These are phyloP conservation scores for Ustilago lituana DNA, from an alignment of 1,284 basidiomycete species.

Conservation along the genomic window DNA sequence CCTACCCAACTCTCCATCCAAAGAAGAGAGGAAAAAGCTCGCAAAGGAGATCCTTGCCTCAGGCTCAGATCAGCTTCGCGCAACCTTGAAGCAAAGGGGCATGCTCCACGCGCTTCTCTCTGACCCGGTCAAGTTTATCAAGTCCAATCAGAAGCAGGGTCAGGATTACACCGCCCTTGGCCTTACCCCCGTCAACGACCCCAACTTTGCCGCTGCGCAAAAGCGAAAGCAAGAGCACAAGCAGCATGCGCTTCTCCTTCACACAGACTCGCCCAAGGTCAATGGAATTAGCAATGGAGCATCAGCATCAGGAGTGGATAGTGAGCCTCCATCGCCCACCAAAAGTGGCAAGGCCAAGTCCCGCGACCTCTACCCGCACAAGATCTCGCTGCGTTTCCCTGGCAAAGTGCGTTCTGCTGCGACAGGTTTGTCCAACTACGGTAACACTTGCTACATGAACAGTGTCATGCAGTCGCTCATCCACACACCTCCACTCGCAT, in stretches of 20 bases:
- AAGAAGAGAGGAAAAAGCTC: conserved; percentile 31
- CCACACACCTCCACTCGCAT: conserved; percentile 89
- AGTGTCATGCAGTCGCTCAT: conserved; percentile 91
- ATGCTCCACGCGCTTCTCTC: conserved; percentile 62
- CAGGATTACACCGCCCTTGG: conserved; percentile 47
- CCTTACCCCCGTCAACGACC: conserved; percentile 41
- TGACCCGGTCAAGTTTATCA: conserved; percentile 47
- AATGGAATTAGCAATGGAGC: conserved; percentile 10
- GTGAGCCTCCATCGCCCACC: conserved; percentile 5
- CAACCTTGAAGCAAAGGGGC: conserved; percentile 42
- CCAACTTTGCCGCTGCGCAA: conserved; percentile 35
- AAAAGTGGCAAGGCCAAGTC: conserved; percentile 28
- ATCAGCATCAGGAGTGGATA: neutral
- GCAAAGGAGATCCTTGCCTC: conserved; percentile 30
- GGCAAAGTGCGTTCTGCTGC: conserved; percentile 34
- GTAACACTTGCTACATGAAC: conserved; percentile 97
- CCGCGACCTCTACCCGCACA: conserved; percentile 44
- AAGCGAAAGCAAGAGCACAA: conserved; percentile 46
- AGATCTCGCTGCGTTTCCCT: conserved; percentile 49
- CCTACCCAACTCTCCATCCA: conserved; percentile 24
- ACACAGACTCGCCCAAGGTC: conserved; percentile 34
- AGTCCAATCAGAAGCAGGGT: conserved; percentile 39
- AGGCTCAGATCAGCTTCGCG: conserved; percentile 23
- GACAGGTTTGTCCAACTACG: conserved; percentile 83
- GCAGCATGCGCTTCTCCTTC: conserved; percentile 34